Conservation (phyloP, 768 basidiomycete genomes). For the Mycena venus region DNA sequence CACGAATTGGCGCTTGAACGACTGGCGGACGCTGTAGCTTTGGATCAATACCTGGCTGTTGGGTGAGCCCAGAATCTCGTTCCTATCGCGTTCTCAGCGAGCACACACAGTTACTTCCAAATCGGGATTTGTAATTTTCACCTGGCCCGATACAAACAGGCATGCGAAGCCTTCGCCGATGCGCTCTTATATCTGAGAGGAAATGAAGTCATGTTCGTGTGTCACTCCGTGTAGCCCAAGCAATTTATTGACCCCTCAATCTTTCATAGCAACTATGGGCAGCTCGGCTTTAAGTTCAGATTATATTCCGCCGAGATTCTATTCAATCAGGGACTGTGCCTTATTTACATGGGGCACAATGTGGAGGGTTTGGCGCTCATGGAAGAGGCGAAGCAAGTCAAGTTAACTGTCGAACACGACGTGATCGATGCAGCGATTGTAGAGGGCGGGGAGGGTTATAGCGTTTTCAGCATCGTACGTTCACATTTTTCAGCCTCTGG, state of each 20-base stretch:
- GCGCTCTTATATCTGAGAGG: slow-evolving; percentile 85
- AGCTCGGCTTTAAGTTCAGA: slow-evolving; percentile 91
- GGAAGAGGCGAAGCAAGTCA: slow-evolving; percentile 75
- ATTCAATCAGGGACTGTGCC: slow-evolving; percentile 89
- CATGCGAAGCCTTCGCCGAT: slow-evolving; percentile 86
- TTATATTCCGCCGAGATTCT: slow-evolving; percentile 90
- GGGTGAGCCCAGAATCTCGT: slow-evolving; percentile 67
- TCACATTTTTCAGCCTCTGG: slow-evolving; percentile 14
- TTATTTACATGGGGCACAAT: slow-evolving; percentile 76
- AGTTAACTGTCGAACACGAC: slow-evolving; percentile 84
- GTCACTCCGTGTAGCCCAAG: too few relatives aligned
- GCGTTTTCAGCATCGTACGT: slow-evolving; percentile 93
- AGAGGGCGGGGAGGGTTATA: slow-evolving; percentile 88
- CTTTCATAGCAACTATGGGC: slow-evolving; percentile 82
- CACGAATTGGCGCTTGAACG: slow-evolving; percentile 27
- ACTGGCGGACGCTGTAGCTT: slow-evolving; percentile 12
- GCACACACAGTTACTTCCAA: too few relatives aligned
- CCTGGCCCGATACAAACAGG: slow-evolving; percentile 80
- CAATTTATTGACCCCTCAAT: too few relatives aligned
- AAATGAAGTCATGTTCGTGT: slow-evolving; percentile 85
- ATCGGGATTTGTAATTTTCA: slow-evolving; percentile 95
- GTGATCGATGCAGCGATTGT: slow-evolving; percentile 93
- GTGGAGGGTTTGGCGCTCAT: slow-evolving; percentile 80
- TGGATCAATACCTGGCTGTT: slow-evolving; percentile 72
- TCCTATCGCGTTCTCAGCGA: slow-evolving; percentile 18